Conservation (phyloP, 1,139 yeast species). For the Yamadazyma aaseri region DNA sequence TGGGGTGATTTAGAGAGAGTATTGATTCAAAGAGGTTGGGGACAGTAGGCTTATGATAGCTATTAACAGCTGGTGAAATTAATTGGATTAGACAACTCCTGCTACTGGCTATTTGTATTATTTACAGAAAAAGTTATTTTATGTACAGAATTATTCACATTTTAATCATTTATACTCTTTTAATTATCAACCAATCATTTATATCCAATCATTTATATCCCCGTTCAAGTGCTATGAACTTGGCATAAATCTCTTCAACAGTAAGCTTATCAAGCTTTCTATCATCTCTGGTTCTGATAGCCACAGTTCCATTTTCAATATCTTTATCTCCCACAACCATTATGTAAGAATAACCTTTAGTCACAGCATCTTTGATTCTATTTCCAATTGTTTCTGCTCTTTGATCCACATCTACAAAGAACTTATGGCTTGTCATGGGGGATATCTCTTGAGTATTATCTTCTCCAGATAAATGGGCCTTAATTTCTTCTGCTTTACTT, state of each 20-base stretch:
- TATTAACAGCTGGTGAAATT: too few species aligned
- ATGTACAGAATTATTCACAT: too few species aligned
- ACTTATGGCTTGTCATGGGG: constrained; percentile 59
- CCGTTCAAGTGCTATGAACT: constrained; percentile 53
- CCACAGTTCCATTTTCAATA: constrained; percentile 55
- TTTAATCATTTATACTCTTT: too few species aligned
- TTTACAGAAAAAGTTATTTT: too few species aligned
- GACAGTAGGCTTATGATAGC: too few species aligned
- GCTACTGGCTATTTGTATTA: too few species aligned
- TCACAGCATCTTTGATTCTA: constrained; percentile 75
- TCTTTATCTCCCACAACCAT: constrained; percentile 89
- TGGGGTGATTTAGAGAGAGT: constrained; percentile 77
- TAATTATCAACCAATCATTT: too few species aligned
- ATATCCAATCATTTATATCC: constrained; percentile 25
- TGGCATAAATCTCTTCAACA: constrained; percentile 45
- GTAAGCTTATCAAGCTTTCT: constrained; percentile 47
- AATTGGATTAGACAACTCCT: too few species aligned
- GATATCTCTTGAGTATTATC: constrained; percentile 34
- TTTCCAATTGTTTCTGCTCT: constrained; percentile 78
- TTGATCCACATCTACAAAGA: constrained; percentile 72
- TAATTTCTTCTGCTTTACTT: constrained; percentile 53
- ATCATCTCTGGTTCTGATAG: constrained; percentile 62
- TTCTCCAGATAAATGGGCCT: constrained; percentile 51
- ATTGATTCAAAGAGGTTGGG: constrained; percentile 48
- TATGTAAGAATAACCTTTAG: constrained; percentile 76